Evolutionary conservation across 768 basidiomycete genomes (phyloP), one percentile per base, ranked within the genome.

Genomic region (Rubroboletus pulcherrimus): DNA sequence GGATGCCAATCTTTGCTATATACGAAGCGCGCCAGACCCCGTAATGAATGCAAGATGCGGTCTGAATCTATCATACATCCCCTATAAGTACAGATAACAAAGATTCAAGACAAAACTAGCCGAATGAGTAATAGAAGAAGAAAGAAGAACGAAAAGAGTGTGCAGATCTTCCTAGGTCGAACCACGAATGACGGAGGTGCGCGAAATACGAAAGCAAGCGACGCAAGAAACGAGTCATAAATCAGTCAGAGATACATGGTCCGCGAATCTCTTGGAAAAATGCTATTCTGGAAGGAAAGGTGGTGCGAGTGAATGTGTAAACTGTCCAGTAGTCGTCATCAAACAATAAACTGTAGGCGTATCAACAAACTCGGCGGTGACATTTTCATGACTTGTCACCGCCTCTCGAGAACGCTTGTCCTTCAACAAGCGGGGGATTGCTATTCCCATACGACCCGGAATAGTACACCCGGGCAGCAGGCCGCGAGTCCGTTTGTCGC

Each of bases 81-180:
- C 51, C 29, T 62, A 70, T 61, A 65, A 72, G 61, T 70, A 71
- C 71, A 70, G 29, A 60, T 64, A 60, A 63, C 59, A 58, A 63
- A 53, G 48, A 57, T 38, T 41, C 53, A 59, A 64, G 64, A 60
- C 43, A 49, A 43, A 40, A 50, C 37, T 10, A 56, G 38, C 8
- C 31, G n/a, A 53, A 50, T 14, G 45, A 45, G 37, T 2, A 50
- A 24, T 19, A 38, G 31, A 44, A n/a, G 50, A 34, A 9, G 12
- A 5, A 26, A 12, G 0, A 9, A 17, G 21, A 29, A 29, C 1
- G 2, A 44, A 44, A 44, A 44, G 42, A 48, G 39, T 30, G 54
- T 34, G 43, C 31, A 31, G 45, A 39, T 37, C 51, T 47, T 61
- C 55, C 50, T 37, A 31, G 37, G 48, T 29, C 61, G 40, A 39